Evolutionary conservation across 2,329 filamentous ascomycete species (phyloP).

Genomic region (Clarireedia monteithiana): DNA sequence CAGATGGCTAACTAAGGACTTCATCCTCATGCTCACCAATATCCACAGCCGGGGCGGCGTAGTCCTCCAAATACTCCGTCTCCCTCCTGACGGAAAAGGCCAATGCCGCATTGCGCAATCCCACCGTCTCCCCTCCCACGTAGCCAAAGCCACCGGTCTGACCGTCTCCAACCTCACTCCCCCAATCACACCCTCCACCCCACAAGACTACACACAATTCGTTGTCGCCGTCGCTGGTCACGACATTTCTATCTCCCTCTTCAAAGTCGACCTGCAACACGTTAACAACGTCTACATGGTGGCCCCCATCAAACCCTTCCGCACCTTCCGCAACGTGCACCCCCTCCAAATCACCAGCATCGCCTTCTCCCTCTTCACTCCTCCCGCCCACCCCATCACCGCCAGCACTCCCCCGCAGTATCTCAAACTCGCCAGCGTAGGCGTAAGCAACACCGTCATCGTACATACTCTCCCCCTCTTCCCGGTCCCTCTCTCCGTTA

Average conservation of each 20-base stretch:
- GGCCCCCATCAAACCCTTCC: conserved; percentile 43
- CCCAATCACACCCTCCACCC: conserved; percentile 39
- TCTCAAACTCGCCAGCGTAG: conserved; percentile 29
- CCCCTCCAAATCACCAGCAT: conserved; percentile 51
- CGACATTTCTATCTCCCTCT: conserved; percentile 70
- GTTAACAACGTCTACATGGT: conserved; percentile 41
- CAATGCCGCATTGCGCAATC: conserved; percentile 44
- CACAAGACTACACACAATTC: conserved; percentile 62
- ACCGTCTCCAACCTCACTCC: conserved; percentile 65
- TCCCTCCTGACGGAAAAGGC: conserved; percentile 23
- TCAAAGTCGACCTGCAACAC: conserved; percentile 63
- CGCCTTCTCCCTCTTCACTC: conserved; percentile 41
- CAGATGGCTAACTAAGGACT: conserved; percentile 50
- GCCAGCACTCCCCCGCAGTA: conserved; percentile 24
- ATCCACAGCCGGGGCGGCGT: conserved; percentile 50
- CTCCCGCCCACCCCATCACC: conserved; percentile 22
- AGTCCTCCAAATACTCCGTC: conserved; percentile 47
- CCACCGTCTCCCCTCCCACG: conserved; percentile 53
- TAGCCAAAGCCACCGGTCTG: conserved; percentile 70
- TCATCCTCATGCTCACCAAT: conserved; percentile 51
- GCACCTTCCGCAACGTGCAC: conserved; percentile 47
- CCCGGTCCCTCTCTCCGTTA: conserved; percentile 25
- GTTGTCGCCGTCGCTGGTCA: conserved; percentile 73
- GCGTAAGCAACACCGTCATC: conserved; percentile 29
- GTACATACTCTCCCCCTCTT: conserved; percentile 30